Evolutionary conservation across 129 eudicot species (phyloP), one percentile per base, ranked within the genome.

Genomic region (Escallonia rubra): DNA sequence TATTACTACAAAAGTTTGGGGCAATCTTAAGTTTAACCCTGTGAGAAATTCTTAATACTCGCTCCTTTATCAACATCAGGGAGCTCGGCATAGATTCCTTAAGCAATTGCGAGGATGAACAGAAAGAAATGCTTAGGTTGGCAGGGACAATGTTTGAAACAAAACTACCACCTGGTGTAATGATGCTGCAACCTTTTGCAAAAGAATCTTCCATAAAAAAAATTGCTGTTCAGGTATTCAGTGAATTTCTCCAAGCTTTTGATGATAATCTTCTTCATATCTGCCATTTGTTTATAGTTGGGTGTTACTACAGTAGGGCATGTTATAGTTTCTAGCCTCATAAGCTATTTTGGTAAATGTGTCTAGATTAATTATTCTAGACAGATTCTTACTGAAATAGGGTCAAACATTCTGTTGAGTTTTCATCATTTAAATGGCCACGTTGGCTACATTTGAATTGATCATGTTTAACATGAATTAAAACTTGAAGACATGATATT

Each of bases 101-200:
- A 53, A 80, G 75, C 62, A 69, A 78, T 58, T 80, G 92, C 68
- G 74, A 86, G 38, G 53, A 80, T 65, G 96, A 93, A 67, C 77
- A 75, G 42, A 69, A 77, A 10, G 98, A 93, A 74, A 43, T 93
- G 82, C 78, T 93, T 59, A 86, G 62, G 79, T 66, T 93, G 72
- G 96, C 98, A 11, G 84, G 82, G 66, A 78, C 84, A 7, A 93
- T 93, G 98, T 93, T 93, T 44, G 98, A 93, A 59, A 89, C 98
- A 6, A 86, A 86, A 74, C 73, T 93, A 61, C 98, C 98, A 39
- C 86, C 87, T 6, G 98, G 96, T n/a, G 95, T 82, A 53, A 89
- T 64, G 46, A 78, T 86, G 79, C 50, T 93, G 84, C 90, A 82
- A 74, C 98, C 98, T 15, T 93, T 93, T 63, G 69, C 98, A 15